These are phyloP conservation scores for Botrytis cinerea DNA, from an alignment of 2,329 filamentous ascomycete genomes.

Conservation along the genomic window DNA sequence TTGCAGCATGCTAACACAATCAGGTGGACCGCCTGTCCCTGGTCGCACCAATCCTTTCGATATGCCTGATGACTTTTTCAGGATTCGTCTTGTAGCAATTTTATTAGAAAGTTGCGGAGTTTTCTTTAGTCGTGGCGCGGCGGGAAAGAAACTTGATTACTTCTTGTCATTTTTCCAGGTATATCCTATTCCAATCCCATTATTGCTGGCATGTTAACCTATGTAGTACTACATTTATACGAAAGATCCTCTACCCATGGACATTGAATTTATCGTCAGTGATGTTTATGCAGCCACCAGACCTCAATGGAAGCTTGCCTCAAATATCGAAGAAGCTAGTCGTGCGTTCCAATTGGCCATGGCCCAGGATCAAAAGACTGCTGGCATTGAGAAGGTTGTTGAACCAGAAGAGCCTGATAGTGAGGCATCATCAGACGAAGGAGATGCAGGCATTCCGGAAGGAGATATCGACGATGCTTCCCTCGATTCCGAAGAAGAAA, in stretches of 20 bases:
- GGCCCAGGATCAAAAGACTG: slow-evolving; percentile 81
- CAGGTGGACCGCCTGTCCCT: slow-evolving; percentile 75
- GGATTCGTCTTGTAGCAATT: slow-evolving; percentile 85
- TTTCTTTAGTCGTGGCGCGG: slow-evolving; percentile 90
- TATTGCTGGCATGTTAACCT: slow-evolving; percentile 28
- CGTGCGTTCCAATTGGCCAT: slow-evolving; percentile 85
- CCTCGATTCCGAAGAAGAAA: slow-evolving; percentile 56
- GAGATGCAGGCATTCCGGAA: slow-evolving; percentile 59
- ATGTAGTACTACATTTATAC: slow-evolving; percentile 84
- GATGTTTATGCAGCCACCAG: slow-evolving; percentile 84
- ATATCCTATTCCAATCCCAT: slow-evolving; percentile 25
- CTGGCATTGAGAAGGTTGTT: slow-evolving; percentile 65
- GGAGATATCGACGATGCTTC: slow-evolving; percentile 49
- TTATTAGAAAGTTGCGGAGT: slow-evolving; percentile 93
- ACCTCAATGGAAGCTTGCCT: slow-evolving; percentile 88
- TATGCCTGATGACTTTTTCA: slow-evolving; percentile 91
- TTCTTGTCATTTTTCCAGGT: slow-evolving; percentile 94
- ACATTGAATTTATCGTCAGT: slow-evolving; percentile 94
- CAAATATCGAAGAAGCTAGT: slow-evolving; percentile 78
- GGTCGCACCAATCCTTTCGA: slow-evolving; percentile 78
- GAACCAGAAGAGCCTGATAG: slow-evolving; percentile 75
- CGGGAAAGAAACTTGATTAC: slow-evolving; percentile 97
- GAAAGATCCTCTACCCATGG: slow-evolving; percentile 89
- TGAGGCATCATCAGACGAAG: slow-evolving; percentile 70
- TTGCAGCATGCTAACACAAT: slow-evolving; percentile 37